These are phyloP conservation scores for Diaporthe aspalathi DNA, from an alignment of 2,329 filamentous ascomycete genomes.

Conservation along the genomic window DNA sequence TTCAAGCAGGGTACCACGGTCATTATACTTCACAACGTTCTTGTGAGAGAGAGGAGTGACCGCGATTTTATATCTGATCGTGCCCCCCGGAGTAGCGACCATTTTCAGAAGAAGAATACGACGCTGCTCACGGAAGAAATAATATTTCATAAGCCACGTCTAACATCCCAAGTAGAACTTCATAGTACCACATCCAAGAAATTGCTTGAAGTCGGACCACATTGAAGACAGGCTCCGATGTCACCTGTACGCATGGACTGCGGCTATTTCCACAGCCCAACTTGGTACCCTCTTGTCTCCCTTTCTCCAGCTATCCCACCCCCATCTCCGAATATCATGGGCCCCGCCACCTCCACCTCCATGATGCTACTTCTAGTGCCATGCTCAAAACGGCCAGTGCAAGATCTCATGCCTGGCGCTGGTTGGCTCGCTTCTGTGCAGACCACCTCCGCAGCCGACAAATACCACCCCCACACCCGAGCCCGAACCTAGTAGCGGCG, in stretches of 20 bases:
- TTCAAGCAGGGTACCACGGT: neutral
- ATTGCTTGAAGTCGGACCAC: conserved; percentile 23
- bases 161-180: neutral
- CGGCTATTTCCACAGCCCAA: neutral
- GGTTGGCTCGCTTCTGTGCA: conserved; percentile 30
- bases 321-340: conserved; percentile 7
- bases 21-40: neutral
- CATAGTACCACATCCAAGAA: neutral
- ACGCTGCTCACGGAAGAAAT: neutral
- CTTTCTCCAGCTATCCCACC: neutral
- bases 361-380: neutral
- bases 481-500: conserved; percentile 3
- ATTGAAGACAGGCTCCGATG: too few relatives aligned
- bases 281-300: neutral
- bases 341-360: conserved; percentile 34
- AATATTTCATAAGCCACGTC: neutral
- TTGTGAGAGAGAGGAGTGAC: neutral
- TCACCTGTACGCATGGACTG: neutral
- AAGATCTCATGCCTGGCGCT: neutral
- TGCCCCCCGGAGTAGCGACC: neutral
- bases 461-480: conserved; percentile 30
- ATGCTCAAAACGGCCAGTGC: neutral
- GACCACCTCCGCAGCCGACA: conserved; percentile 35
- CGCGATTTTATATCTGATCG: conserved; percentile 7
- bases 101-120: neutral